These are phyloP conservation scores for Dendrobium catenatum DNA, from an alignment of 106 monocot genomes.

Conservation along the genomic window DNA sequence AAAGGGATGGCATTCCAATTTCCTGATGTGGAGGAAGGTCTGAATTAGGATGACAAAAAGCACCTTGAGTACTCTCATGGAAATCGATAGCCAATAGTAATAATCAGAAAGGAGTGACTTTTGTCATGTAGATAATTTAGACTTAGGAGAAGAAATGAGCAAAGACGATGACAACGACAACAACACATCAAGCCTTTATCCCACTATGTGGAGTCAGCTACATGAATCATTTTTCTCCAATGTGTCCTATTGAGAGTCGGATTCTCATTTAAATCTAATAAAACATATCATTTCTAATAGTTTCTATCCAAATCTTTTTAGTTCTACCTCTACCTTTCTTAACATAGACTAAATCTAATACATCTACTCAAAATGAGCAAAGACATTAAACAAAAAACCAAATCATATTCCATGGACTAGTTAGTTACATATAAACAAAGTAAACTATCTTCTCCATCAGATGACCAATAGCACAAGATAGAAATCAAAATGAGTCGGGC, in stretches of 20 bases:
- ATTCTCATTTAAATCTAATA: too few species aligned
- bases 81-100: background rate
- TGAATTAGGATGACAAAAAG: slow-evolving; percentile 24
- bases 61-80: background rate
- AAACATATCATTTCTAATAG: too few species aligned
- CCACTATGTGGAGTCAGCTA: too few species aligned
- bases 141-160: background rate
- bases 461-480: background rate
- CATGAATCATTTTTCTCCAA: too few species aligned
- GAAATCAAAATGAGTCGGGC: background rate
- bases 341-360: too few species aligned
- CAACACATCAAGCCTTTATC: too few species aligned
- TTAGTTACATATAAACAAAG: slow-evolving; percentile 2
- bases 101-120: background rate
- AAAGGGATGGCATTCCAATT: slow-evolving; percentile 98
- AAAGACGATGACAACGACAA: background rate
- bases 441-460: background rate
- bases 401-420: background rate
- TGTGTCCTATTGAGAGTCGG: too few species aligned
- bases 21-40: slow-evolving; percentile 86
- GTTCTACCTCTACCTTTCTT: too few species aligned
- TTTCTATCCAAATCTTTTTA: too few species aligned
- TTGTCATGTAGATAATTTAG: background rate
- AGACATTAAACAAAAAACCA: background rate
- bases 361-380: too few species aligned